A percentile compares a stretch with the other conserved stretches of the same genome.
phyloP scores from a whole-genome alignment of 208 protist genomes.

The Trypanosoma vivax region DNA sequence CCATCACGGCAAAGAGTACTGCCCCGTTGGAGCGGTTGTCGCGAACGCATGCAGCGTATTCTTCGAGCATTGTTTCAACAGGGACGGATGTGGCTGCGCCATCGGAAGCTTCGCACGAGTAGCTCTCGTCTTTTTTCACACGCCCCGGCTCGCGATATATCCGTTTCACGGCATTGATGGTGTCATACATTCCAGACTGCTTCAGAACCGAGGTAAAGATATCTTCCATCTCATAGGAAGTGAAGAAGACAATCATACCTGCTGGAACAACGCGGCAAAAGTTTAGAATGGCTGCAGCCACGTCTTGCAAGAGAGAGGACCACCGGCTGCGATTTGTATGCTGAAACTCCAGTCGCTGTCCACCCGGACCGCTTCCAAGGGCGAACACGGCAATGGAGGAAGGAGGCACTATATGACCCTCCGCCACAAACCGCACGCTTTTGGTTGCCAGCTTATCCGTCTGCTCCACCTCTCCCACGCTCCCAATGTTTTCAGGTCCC shows the following conservation, averaged over 20 bases:
- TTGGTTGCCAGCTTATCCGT: background rate
- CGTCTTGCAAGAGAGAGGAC: slow-evolving; percentile 29
- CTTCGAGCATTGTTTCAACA: slow-evolving; percentile 36
- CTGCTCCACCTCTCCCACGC: background rate
- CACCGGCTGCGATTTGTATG: slow-evolving; percentile 24
- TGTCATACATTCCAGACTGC: slow-evolving; percentile 40
- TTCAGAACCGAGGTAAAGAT: slow-evolving; percentile 36
- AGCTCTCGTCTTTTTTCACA: background rate
- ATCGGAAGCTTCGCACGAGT: background rate
- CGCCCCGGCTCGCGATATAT: slow-evolving; percentile 78
- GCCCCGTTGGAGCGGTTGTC: slow-evolving; percentile 59
- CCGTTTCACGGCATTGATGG: slow-evolving; percentile 65
- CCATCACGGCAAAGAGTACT: slow-evolving; percentile 92
- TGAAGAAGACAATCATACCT: slow-evolving; percentile 93
- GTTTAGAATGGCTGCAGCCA: slow-evolving; percentile 82
- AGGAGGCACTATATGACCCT: slow-evolving; percentile 83
- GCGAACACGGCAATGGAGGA: slow-evolving; percentile 67
- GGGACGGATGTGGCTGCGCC: background rate
- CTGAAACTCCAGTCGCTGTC: slow-evolving; percentile 45
- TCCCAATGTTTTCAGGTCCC: background rate
- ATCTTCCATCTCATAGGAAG: slow-evolving; percentile 85
- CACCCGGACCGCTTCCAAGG: slow-evolving; percentile 52
- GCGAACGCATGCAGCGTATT: slow-evolving; percentile 56
- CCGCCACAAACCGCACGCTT: slow-evolving; percentile 37
- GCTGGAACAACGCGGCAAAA: slow-evolving; percentile 81